Evolutionary conservation across 441 rosid genomes (phyloP).

Genomic region (Bocquillonia castaneifolia): DNA sequence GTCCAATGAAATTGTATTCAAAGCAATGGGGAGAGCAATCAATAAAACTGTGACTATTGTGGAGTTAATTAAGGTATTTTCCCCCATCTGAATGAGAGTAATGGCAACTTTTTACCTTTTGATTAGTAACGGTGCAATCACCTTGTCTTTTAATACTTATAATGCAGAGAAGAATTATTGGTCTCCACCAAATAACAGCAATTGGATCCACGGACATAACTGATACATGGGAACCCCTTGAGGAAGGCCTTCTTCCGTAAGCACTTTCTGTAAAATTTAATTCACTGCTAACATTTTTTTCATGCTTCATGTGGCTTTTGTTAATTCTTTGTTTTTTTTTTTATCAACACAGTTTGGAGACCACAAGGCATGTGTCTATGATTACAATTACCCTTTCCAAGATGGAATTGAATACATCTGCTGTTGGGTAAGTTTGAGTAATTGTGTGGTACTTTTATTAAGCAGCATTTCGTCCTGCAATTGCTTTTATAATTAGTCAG

Average conservation of each 20-base stretch:
- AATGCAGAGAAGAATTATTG: conserved; percentile 78
- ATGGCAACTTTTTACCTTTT: not conserved
- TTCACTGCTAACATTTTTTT: not conserved
- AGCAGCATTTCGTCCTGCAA: not conserved
- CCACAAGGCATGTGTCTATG: conserved; percentile 94
- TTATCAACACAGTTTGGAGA: conserved; percentile 48
- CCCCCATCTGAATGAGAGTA: not conserved
- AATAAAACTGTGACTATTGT: conserved; percentile 84
- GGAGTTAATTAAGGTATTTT: conserved; percentile 70
- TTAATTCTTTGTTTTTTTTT: not conserved
- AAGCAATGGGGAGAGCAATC: conserved; percentile 99
- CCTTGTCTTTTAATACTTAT: not conserved
- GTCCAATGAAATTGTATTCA: conserved; percentile 65
- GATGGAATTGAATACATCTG: conserved; percentile 57
- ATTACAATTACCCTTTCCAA: conserved; percentile 77
- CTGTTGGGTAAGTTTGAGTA: conserved; percentile 57
- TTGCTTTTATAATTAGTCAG: not conserved
- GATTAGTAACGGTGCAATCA: not conserved
- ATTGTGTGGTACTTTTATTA: not conserved
- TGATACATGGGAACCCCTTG: conserved; percentile 93
- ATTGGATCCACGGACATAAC: conserved; percentile 88
- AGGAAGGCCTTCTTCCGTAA: conserved; percentile 97
- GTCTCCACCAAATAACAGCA: conserved; percentile 74
- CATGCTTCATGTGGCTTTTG: not conserved
- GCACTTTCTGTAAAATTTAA: conserved; percentile 17